Base-by-base conservation (phyloP, 75 land plant genomes). In the Gnetum montanum region DNA sequence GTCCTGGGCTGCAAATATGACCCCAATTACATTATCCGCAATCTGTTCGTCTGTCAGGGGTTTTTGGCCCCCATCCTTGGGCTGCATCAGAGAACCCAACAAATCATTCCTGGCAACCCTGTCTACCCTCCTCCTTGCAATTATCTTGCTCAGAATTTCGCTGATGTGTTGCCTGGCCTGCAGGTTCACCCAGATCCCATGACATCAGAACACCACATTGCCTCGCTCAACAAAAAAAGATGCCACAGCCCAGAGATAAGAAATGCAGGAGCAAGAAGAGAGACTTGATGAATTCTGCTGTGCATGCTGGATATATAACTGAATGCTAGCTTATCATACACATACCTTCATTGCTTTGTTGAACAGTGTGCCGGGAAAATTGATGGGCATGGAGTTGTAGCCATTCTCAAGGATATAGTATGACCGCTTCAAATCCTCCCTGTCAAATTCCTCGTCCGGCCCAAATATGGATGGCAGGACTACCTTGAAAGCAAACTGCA, bases 1-100 rank as follows among this genome's bases (percentile, higher is more conserved):
- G 69, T 89, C 95, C 1, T 84, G 73, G n/a, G 96, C 83, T 0
- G 91, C 91, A 52, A 90, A 86, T 23, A 90, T 82, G 36, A 90
- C 79, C 1, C 96, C 96, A 18, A 90, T 86, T 36, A 90, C 65
- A 73, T 90, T 90, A 58, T 90, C 96, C 8, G 78, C 96, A 18
- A 90, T 83, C 64, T 90, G 96, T 3, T 80, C 75, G 25, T 90
- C 84, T 16, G 88, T 79, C 43, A 90, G 77, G 43, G 67, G 72
- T 47, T 38, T 25, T 13, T 7, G 13, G 15, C 11, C 41, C 16
- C 52, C 70, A 31, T 84, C 78, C 49, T 58, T 47, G 10, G 68
- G 67, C 1, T 50, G 66, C 90, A 90, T 79, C 52, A 90, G 67
- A 0, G 87, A 79, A 4, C 67, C 74, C 2, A 90, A 65, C 47